Evolutionary conservation across 148 eudicot species (phyloP).

Genomic region (Gaultheria prostrata): DNA sequence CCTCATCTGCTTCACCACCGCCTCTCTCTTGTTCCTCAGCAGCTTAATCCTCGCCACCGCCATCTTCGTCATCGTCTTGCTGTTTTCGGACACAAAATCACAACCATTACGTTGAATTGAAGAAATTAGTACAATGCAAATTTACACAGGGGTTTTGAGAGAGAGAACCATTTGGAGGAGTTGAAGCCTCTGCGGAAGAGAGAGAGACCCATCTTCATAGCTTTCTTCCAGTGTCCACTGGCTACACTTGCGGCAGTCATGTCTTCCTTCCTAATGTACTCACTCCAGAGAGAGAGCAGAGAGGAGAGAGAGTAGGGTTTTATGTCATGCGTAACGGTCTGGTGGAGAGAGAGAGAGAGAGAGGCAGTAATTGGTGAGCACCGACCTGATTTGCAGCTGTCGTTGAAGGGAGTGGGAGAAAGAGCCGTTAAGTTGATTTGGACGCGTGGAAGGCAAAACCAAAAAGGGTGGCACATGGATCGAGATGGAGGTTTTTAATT

Average conservation of each 20-base stretch:
- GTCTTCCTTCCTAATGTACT: background rate
- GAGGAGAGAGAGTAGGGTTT: slow-evolving; percentile 13
- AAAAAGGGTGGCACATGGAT: background rate
- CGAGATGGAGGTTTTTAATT: background rate
- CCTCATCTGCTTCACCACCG: slow-evolving; percentile 69
- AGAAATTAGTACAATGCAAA: background rate
- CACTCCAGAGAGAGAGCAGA: slow-evolving; percentile 3
- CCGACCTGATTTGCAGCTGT: slow-evolving; percentile 6
- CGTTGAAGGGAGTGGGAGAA: background rate
- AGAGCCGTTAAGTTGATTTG: slow-evolving; percentile 25
- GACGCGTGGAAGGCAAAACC: background rate
- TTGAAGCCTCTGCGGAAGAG: slow-evolving; percentile 66
- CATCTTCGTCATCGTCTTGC: slow-evolving; percentile 92
- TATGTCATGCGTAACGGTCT: slow-evolving; percentile 2
- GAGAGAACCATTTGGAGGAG: slow-evolving; percentile 68
- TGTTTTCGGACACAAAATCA: slow-evolving; percentile 11
- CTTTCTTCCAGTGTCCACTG: slow-evolving; percentile 51
- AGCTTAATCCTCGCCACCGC: slow-evolving; percentile 83
- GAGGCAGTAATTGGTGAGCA: background rate
- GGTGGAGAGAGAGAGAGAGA: background rate
- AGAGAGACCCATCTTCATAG: slow-evolving; percentile 42
- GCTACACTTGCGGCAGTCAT: slow-evolving; percentile 45
- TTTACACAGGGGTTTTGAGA: background rate
- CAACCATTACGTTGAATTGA: background rate
- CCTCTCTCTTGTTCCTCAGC: slow-evolving; percentile 83